Percentiles rank a stretch among this genome's conserved stretches.
These are phyloP conservation scores for Tagetes patula DNA, from an alignment of 129 eudicot species.

Conservation along the genomic window DNA sequence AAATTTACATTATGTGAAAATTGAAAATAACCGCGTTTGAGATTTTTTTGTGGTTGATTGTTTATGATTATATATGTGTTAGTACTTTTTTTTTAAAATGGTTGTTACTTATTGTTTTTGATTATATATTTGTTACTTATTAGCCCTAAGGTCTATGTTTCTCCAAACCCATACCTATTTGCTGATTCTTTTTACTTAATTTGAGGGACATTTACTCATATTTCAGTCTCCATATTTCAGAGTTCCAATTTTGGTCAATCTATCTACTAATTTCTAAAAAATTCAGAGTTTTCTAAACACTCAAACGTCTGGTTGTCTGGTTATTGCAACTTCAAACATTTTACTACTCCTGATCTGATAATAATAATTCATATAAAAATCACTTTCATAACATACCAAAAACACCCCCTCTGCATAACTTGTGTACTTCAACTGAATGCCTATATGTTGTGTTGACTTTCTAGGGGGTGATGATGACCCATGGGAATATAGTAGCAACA, in stretches of 20 bases:
- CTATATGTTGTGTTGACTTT: constrained; percentile 14
- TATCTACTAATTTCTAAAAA: neutral
- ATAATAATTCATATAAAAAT: neutral
- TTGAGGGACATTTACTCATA: neutral
- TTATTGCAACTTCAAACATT: neutral
- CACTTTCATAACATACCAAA: neutral
- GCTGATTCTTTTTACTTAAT: neutral
- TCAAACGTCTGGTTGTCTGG: neutral
- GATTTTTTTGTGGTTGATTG: neutral
- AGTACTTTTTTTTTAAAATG: neutral
- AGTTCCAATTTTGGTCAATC: neutral
- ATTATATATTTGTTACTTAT: neutral
- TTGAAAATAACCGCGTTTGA: neutral
- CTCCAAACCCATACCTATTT: neutral
- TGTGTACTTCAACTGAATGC: neutral
- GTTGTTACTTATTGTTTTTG: neutral
- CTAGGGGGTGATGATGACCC: constrained; percentile 99
- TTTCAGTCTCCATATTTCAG: neutral
- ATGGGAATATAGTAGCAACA: constrained; percentile 84
- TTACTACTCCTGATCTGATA: neutral
- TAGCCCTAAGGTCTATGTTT: neutral
- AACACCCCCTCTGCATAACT: neutral
- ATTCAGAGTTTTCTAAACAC: neutral
- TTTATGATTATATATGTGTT: neutral
- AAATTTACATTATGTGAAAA: neutral